Percentiles rank a stretch among this genome's conserved stretches.
Conservation (phyloP, 192 early-diverging fungal genomes). For the Coemansia sp. region DNA sequence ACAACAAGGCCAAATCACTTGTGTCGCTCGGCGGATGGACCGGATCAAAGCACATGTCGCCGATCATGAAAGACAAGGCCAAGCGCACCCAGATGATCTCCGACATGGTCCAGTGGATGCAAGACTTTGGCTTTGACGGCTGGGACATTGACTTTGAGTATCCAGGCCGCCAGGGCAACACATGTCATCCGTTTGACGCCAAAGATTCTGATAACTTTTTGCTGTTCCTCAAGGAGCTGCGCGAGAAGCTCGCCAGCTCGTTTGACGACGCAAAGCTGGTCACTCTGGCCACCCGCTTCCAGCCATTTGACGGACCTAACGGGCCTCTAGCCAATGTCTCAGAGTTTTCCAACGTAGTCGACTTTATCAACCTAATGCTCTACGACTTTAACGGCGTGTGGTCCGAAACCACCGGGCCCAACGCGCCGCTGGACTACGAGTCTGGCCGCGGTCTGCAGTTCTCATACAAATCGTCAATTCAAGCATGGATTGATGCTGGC, state of each 20-base stretch:
- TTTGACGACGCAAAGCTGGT: constrained; percentile 57
- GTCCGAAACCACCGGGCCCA: constrained; percentile 61
- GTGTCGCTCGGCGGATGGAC: constrained; percentile 74
- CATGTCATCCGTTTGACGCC: constrained; percentile 51
- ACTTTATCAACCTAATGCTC: constrained; percentile 68
- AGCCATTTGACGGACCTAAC: constrained; percentile 58
- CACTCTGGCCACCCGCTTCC: constrained; percentile 63
- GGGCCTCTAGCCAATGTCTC: constrained; percentile 59
- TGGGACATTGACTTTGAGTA: constrained; percentile 79
- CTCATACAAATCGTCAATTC: constrained; percentile 51
- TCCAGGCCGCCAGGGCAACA: constrained; percentile 56
- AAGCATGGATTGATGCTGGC: constrained; percentile 59
- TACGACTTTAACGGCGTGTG: constrained; percentile 69
- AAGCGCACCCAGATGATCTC: constrained; percentile 54
- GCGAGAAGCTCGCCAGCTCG: constrained; percentile 46
- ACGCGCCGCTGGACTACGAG: constrained; percentile 57
- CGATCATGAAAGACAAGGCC: constrained; percentile 46
- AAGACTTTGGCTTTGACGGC: constrained; percentile 63
- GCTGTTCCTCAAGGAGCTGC: constrained; percentile 60
- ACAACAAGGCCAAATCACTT: constrained; percentile 55
- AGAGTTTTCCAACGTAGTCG: constrained; percentile 59
- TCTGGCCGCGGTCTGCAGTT: constrained; percentile 31
- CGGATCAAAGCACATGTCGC: constrained; percentile 60
- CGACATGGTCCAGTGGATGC: constrained; percentile 56
- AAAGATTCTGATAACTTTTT: constrained; percentile 64